Evolutionary conservation across 2,329 filamentous ascomycete species (phyloP).

Genomic region (Fusarium sp.): DNA sequence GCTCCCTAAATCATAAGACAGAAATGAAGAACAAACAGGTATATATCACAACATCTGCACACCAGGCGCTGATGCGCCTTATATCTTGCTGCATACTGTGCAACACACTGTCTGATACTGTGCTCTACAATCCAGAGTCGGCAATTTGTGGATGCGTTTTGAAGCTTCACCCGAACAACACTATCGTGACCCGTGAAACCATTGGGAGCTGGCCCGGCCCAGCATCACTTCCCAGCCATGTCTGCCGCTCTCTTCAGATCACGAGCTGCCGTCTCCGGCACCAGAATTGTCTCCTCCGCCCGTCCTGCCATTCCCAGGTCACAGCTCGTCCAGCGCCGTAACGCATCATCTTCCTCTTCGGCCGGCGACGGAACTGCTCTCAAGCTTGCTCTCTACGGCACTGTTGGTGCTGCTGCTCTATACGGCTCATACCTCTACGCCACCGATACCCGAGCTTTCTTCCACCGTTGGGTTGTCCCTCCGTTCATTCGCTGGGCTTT

Average conservation of each 20-base stretch:
- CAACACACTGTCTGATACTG: constrained; percentile 34
- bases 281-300: constrained; percentile 29
- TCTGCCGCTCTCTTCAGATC: constrained; percentile 40
- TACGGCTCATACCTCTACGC: constrained; percentile 70
- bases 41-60: neutral
- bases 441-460: constrained; percentile 78
- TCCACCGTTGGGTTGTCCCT: constrained; percentile 74
- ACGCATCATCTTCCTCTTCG: constrained; percentile 49
- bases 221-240: constrained; percentile 41
- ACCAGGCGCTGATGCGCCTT: neutral
- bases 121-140: constrained; percentile 29
- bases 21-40: neutral
- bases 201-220: constrained; percentile 44
- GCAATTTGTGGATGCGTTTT: constrained; percentile 38
- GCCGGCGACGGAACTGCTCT: constrained; percentile 42
- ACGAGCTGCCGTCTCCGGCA: constrained; percentile 30
- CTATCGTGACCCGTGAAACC: constrained; percentile 38
- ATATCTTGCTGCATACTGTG: constrained; percentile 13
- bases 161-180: constrained; percentile 41
- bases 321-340: constrained; percentile 40
- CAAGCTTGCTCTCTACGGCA: constrained; percentile 53
- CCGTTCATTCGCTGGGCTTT: constrained; percentile 72
- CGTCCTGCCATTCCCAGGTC: constrained; percentile 30
- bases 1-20: neutral
- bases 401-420: constrained; percentile 52